Base-by-base conservation (phyloP, 228 moss, liverwort and hornwort species). In the Sphagnum fallax region DNA sequence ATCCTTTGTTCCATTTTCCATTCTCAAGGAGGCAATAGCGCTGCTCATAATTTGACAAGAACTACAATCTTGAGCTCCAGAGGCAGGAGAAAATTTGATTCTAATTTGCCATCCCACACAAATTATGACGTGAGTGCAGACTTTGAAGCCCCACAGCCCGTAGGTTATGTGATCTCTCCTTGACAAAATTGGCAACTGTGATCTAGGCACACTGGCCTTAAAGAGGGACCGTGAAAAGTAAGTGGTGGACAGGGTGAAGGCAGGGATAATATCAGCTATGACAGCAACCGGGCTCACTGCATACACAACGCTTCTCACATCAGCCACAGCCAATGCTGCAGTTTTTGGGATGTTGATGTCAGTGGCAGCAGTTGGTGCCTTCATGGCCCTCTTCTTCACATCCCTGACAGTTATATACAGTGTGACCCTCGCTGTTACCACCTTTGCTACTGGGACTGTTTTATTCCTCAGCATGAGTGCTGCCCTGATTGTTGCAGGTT, bases 331-430 rank as follows among this genome's bases (percentile, higher is more conserved):
- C 62, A 97, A 90, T 68, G 77, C 83, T n/a, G 74, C 83, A 10
- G 75, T 88, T 53, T 61, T 93, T 66, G 89, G 78, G 10, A 57
- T 88, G 64, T 78, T 91, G 49, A 89, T 83, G 75, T 91, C 88
- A 60, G 61, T 88, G 62, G 89, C 93, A 64, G 88, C 86, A 57
- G 83, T 88, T 11, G 93, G 93, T 66, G 89, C 93, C 12, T 75
- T 89, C 65, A 63, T 88, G 55, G 89, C 88, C 18, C 74, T 91
- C 69, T 93, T 95, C 76, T 95, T 89, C 64, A 78, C 84, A 48
- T 84, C 86, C 53, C 81, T 93, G 18, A 75, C 87, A 50, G 84
- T 86, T 51, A 82, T 93, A 67, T 93, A 90, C 66, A 71, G 91
- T 51, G 86, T 83, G 68, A 88, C 77, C 14, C 77, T 93, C 9